Evolutionary conservation across 306 rosid genomes (phyloP), one percentile per base, ranked within the genome.

Genomic region (Gleditsia sinensis): DNA sequence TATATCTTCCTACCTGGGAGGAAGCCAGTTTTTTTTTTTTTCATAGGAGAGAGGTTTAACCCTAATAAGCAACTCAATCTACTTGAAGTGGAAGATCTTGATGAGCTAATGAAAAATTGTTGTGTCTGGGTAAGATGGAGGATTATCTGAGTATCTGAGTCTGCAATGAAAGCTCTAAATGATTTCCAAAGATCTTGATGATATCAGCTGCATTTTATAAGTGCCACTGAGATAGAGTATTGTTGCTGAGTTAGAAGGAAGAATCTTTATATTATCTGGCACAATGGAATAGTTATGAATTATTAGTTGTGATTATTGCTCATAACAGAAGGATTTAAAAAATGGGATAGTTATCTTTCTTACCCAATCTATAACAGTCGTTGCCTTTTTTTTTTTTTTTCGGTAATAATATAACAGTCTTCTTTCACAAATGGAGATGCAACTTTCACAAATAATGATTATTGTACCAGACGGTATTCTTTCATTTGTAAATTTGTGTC

Each of bases 11-110:
- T 79, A 51, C 53, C 2, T 17, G 11, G 42, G 55, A 70, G 17
- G 37, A 49, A 57, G 23, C 46, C 74, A 50, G 17, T 19, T 53
- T 54, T 81, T 37, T 37, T 28, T 57, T 57, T 1, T 79, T 45
- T 37, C 50, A 2, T 72, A 46, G 71, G 65, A 74, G 13, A 27
- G 43, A 67, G n/a, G 68, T 66, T 72, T 42, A 42, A 64, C 62
- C 62, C 37, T 49, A 42, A 70, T 48, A 54, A 33, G 69, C 54
- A 70, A 62, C 68, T 56, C 43, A 62, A 7, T 46, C 43, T 7
- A 50, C 36, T 58, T 50, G 39, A 64, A 42, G 34, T 14, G 62
- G 62, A 56, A 27, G 37, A 54, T 54, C 14, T 28, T 56, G 62
- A 56, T 57, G 9, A 27, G 39, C 14, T 56, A 16, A 14, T 57